A percentile compares a stretch with the other conserved stretches of the same genome.
These are phyloP conservation scores for Termitomyces sp. DNA, from an alignment of 768 basidiomycete species.

Conservation along the genomic window DNA sequence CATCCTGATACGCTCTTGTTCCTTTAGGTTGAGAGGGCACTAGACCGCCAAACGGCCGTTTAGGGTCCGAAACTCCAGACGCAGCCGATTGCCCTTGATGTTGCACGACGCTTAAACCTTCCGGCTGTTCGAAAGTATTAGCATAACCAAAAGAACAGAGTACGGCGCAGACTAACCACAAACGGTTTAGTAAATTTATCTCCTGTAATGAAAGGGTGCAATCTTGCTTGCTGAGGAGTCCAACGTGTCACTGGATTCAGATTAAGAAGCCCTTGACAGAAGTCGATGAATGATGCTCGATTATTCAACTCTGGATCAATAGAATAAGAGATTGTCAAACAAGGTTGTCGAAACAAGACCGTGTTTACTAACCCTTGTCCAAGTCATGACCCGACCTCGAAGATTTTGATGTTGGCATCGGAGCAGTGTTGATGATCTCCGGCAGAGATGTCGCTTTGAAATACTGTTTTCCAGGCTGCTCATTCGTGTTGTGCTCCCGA, in stretches of 20 bases:
- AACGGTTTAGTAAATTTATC: conserved; percentile 91
- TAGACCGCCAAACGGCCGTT: conserved; percentile 90
- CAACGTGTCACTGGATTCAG: conserved; percentile 94
- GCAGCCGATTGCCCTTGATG: conserved; percentile 23
- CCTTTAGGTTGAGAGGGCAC: conserved; percentile 87
- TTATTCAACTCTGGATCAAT: conserved; percentile 76
- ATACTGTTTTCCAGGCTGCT: conserved; percentile 98
- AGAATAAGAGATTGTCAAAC: conserved; percentile 1
- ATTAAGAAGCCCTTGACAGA: conserved; percentile 90
- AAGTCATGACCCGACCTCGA: conserved; percentile 74
- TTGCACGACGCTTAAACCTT: conserved; percentile 33
- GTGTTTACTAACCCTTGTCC: conserved; percentile 68
- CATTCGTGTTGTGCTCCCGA: conserved; percentile 89
- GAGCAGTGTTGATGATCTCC: conserved; percentile 94
- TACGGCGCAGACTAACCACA: conserved; percentile 45
- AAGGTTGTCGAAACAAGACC: conserved; percentile 2
- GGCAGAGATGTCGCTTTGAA: conserved; percentile 92
- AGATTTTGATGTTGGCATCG: conserved; percentile 82
- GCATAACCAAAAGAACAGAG: conserved; percentile 4
- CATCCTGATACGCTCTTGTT: conserved; percentile 83
- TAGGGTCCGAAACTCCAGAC: conserved; percentile 48
- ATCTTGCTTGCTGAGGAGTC: conserved; percentile 93
- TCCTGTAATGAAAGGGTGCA: conserved; percentile 97
- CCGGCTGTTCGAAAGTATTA: conserved; percentile 35
- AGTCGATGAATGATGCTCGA: conserved; percentile 93